Conservation (phyloP, 2,329 filamentous ascomycete genomes). For the Pseudogymnoascus sp. region DNA sequence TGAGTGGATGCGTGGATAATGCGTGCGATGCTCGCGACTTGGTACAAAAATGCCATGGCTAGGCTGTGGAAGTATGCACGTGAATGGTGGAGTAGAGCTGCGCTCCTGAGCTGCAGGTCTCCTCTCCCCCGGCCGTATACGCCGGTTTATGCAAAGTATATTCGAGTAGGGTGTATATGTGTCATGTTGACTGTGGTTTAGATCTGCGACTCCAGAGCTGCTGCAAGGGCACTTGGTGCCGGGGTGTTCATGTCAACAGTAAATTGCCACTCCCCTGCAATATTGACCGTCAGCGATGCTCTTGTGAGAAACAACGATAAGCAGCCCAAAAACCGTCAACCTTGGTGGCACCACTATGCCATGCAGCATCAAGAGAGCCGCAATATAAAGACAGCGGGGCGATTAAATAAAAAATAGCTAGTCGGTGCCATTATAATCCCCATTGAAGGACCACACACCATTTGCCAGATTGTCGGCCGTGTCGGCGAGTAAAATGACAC, state of each 20-base stretch:
- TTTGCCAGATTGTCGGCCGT: slow-evolving; percentile 87
- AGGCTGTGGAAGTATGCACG: background rate
- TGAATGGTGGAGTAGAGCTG: background rate
- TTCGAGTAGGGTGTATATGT: background rate
- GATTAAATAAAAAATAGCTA: background rate
- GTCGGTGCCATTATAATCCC: slow-evolving; percentile 9
- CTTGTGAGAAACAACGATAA: background rate
- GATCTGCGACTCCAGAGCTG: background rate
- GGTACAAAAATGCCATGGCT: background rate
- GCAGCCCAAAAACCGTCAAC: background rate
- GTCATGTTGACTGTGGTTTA: background rate
- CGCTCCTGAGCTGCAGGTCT: slow-evolving; percentile 4
- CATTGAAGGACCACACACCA: slow-evolving; percentile 48
- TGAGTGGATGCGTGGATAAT: background rate
- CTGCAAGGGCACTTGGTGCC: background rate
- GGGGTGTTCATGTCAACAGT: background rate
- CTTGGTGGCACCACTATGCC: slow-evolving; percentile 1
- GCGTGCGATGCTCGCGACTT: background rate
- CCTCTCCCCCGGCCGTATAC: background rate
- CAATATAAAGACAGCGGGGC: background rate
- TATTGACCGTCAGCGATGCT: slow-evolving; percentile 2
- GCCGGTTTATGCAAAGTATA: background rate
- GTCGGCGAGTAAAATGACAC: slow-evolving; percentile 82
- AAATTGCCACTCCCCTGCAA: slow-evolving; percentile 6
- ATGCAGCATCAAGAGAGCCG: background rate